phyloP scores from a whole-genome alignment of 768 basidiomycete species.

The Pisolithus orientalis region DNA sequence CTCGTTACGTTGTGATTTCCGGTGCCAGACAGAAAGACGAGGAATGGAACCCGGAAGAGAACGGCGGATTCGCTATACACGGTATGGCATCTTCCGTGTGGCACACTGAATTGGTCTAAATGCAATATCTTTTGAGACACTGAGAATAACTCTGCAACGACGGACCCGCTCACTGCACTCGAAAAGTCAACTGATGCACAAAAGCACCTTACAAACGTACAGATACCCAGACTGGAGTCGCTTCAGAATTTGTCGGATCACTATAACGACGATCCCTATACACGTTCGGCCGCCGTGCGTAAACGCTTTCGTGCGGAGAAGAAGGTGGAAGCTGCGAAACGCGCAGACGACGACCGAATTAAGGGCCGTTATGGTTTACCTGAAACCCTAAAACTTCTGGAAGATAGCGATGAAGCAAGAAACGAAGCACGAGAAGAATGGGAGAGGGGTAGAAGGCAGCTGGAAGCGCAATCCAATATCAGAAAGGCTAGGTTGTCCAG shows the following conservation, averaged over 20 bases:
- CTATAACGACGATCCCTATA: constrained; percentile 82
- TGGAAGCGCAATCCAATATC: constrained; percentile 35
- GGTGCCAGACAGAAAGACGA: constrained; percentile 95
- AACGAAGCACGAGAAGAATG: constrained; percentile 61
- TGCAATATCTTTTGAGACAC: constrained; percentile 45
- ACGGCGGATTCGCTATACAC: constrained; percentile 86
- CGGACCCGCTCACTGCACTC: constrained; percentile 80
- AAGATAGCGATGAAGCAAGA: constrained; percentile 54
- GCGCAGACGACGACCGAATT: constrained; percentile 62
- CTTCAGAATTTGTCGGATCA: constrained; percentile 73
- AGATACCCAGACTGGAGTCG: constrained; percentile 74
- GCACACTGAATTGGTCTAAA: neutral
- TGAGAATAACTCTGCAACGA: constrained; percentile 52
- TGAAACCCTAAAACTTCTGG: constrained; percentile 56
- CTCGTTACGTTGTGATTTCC: constrained; percentile 85
- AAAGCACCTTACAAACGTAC: constrained; percentile 63
- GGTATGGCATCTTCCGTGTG: constrained; percentile 38
- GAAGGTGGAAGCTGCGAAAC: constrained; percentile 65
- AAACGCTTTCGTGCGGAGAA: constrained; percentile 85
- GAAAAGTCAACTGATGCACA: constrained; percentile 86
- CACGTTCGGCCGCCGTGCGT: constrained; percentile 66
- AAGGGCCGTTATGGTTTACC: constrained; percentile 76
- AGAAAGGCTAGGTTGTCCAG: constrained; percentile 44
- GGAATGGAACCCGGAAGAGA: constrained; percentile 96
- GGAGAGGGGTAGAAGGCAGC: constrained; percentile 45